Conservation (phyloP, 108 stramenopile species). For the Cyclotella cryptica region DNA sequence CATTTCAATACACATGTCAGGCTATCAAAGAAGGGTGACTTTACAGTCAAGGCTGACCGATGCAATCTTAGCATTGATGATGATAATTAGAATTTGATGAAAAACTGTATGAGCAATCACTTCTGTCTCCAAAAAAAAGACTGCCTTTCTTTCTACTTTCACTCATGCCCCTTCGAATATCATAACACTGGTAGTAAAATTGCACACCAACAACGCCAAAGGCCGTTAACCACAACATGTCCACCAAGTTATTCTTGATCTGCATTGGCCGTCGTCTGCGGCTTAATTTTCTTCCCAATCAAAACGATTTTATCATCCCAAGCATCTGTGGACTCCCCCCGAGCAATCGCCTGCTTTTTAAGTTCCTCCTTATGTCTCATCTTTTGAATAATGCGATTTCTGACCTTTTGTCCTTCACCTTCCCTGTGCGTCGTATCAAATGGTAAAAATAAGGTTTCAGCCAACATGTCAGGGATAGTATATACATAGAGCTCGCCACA, state of each 20-base stretch:
- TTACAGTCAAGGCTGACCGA: too few species aligned
- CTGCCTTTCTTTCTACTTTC: too few species aligned
- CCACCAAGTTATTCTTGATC: neutral
- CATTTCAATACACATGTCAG: too few species aligned
- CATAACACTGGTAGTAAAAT: too few species aligned
- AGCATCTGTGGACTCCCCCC: slow-evolving; percentile 37
- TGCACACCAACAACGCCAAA: too few species aligned
- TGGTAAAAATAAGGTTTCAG: neutral
- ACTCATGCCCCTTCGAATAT: too few species aligned
- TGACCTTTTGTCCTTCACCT: slow-evolving; percentile 35
- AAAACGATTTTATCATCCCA: slow-evolving; percentile 48
- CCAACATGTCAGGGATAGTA: neutral
- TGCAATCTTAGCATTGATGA: too few species aligned
- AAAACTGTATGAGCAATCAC: too few species aligned
- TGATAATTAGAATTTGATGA: too few species aligned
- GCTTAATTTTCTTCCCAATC: slow-evolving; percentile 43
- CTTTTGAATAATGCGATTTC: slow-evolving; percentile 47
- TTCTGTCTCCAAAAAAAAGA: too few species aligned
- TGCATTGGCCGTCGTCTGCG: neutral
- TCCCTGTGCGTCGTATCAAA: slow-evolving; percentile 5
- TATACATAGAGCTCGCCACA: neutral
- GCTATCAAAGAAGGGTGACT: too few species aligned
- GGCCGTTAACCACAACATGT: too few species aligned
- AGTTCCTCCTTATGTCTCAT: slow-evolving; percentile 38
- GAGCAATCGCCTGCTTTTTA: slow-evolving; percentile 38